Evolutionary conservation across 1,284 basidiomycete species (phyloP), one percentile per base, ranked within the genome.

Genomic region (Mycena sp.): DNA sequence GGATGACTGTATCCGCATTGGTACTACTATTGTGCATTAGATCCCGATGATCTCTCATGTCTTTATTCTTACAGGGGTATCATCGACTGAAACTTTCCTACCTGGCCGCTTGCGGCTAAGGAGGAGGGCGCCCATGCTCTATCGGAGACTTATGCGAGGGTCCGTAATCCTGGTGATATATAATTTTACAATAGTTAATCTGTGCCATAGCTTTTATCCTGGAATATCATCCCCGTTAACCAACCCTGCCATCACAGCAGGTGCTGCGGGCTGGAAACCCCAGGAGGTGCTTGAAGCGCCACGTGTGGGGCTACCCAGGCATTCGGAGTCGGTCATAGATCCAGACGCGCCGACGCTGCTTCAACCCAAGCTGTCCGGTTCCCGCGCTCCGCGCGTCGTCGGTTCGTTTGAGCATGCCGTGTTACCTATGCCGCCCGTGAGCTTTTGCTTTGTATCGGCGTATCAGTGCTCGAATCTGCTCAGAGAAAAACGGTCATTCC

Each of bases 1-100:
- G 96, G 96, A 98, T 74, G 87, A 91, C 61, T 97, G 95, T 73
- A 98, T 98, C 67, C 91, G 91, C 21, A 86, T n/a, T n/a, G n/a
- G n/a, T n/a, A n/a, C n/a, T n/a, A n/a, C n/a, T n/a, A n/a, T n/a
- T n/a, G n/a, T n/a, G n/a, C n/a, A n/a, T n/a, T n/a, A n/a, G n/a
- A n/a, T n/a, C n/a, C n/a, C n/a, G n/a, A n/a, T n/a, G n/a, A n/a
- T n/a, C n/a, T n/a, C n/a, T n/a, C n/a, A n/a, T n/a, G n/a, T n/a
- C n/a, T n/a, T n/a, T n/a, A n/a, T n/a, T n/a, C n/a, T n/a, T n/a
- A n/a, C 87, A 3, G 96, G 96, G 25, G 95, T 98, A 17, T 90
- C 93, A 10, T 85, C 92, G 0, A 81, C 84, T 0, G 94, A 97
- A 68, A 83, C 83, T 44, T 86, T 85, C 17, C 85, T 99, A 6